Conservation (phyloP, 345 rosid species). For the Melaleuca quinquenervia region DNA sequence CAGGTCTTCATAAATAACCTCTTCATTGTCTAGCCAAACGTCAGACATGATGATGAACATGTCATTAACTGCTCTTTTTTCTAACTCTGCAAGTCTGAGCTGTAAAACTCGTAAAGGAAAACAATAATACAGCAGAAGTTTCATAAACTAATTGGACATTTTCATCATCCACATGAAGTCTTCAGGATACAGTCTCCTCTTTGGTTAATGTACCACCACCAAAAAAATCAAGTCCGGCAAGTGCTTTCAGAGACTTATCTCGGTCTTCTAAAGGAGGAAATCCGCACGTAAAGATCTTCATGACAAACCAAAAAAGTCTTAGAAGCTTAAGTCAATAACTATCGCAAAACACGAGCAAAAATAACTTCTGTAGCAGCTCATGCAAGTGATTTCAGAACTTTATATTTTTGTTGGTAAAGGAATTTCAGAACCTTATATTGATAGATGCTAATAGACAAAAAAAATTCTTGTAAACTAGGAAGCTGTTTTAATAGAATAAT, state of each 20-base stretch:
- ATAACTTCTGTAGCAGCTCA: neutral
- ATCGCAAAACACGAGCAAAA: neutral
- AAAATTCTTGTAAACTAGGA: neutral
- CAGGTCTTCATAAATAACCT: conserved; percentile 32
- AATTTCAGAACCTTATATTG: neutral
- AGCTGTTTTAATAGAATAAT: neutral
- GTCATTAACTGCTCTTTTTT: conserved; percentile 58
- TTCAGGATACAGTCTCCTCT: conserved; percentile 69
- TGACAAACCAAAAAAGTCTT: neutral
- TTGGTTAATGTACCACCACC: conserved; percentile 67
- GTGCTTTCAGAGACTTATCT: conserved; percentile 52
- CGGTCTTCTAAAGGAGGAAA: conserved; percentile 93
- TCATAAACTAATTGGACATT: neutral
- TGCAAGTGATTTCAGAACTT: neutral
- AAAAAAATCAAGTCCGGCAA: conserved; percentile 72
- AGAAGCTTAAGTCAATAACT: neutral
- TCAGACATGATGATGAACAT: conserved; percentile 90
- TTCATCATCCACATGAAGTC: neutral
- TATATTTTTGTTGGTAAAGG: neutral
- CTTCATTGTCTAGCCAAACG: conserved; percentile 81
- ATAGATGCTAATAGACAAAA: neutral
- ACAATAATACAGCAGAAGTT: neutral
- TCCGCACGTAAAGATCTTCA: conserved; percentile 79
- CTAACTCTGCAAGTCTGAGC: conserved; percentile 58
- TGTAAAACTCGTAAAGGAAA: conserved; percentile 27